Percentiles rank a stretch among this genome's conserved stretches.
Conservation (phyloP, 1,284 basidiomycete genomes). For the Wallemia mellicola region DNA sequence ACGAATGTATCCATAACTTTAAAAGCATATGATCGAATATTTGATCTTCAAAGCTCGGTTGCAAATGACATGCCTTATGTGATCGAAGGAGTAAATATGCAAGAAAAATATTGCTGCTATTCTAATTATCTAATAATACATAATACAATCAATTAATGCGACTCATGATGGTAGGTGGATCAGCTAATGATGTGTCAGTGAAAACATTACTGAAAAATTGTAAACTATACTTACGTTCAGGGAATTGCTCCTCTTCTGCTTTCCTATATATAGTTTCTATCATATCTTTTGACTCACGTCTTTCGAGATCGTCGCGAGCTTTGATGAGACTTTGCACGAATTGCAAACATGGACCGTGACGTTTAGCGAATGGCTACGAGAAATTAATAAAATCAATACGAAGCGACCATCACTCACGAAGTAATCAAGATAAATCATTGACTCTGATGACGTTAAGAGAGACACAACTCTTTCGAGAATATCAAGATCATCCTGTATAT, state of each 20-base stretch:
- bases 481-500: slow-evolving; percentile 2
- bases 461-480: slow-evolving; percentile 59
- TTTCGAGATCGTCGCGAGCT: slow-evolving; percentile 16
- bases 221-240: background rate
- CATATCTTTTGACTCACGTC: background rate
- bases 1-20: too few relatives aligned
- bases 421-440: slow-evolving; percentile 78
- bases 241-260: background rate
- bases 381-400: background rate
- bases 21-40: too few relatives aligned
- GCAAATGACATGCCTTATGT: too few relatives aligned
- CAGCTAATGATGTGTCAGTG: background rate
- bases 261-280: background rate
- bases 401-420: slow-evolving; percentile 11
- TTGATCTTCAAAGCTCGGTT: too few relatives aligned
- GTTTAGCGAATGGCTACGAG: slow-evolving; percentile 68
- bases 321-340: slow-evolving; percentile 78
- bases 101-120: too few relatives aligned
- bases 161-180: background rate
- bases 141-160: background rate
- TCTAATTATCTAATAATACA: too few relatives aligned
- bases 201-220: background rate
- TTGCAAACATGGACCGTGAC: slow-evolving; percentile 67
- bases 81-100: too few relatives aligned
- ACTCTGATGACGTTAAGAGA: slow-evolving; percentile 63